Evolutionary conservation across 495 filamentous ascomycete species (phyloP), one percentile per base, ranked within the genome.

Genomic region (Aspergillus egyptiacus): DNA sequence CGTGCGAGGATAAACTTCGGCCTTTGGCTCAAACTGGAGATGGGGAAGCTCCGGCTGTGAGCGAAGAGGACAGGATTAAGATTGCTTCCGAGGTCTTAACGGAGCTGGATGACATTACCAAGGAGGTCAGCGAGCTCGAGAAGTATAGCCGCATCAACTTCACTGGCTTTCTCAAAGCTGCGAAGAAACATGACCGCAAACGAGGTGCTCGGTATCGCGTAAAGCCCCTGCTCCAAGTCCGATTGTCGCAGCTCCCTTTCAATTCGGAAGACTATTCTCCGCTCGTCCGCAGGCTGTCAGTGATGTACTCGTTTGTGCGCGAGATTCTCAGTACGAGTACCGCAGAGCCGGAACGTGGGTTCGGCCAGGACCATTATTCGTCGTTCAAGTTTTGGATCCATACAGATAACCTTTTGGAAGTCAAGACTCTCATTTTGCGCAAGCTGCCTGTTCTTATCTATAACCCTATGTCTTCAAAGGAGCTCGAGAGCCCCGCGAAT

Each of bases 301-400:
- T 88, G 52, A 95, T 97, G 89, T 96, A 96, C 66, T 90, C 85
- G 42, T 95, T 95, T 63, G 83, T 93, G 46, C 84, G 89, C 22
- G 86, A 96, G 66, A 81, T 85, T 31, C 69, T 95, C 37, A 68
- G 57, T 33, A 79, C 90, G 42, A 71, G 71, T 11, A 75, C 52
- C 50, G 58, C 59, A 36, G 72, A 74, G 57, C 57, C 66, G 19
- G 73, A 69, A 35, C 61, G 58, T 48, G 67, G 69, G 9, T 64
- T 69, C 17, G 76, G 71, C 27, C 76, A 69, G 13, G 80, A 91
- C 58, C 75, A 76, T 46, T 97, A 94, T 63, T 86, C 80, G n/a
- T 88, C 89, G 19, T 82, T 93, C 67, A 98, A 97, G 72, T 98
- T 96, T 71, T 98, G 94, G 93, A 85, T 98, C 11, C 93, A 98